Percentiles rank a stretch among this genome's conserved stretches.
These are phyloP conservation scores for Zygosaccharomyces pseudobailii DNA, from an alignment of 1,139 yeast species.

Conservation along the genomic window DNA sequence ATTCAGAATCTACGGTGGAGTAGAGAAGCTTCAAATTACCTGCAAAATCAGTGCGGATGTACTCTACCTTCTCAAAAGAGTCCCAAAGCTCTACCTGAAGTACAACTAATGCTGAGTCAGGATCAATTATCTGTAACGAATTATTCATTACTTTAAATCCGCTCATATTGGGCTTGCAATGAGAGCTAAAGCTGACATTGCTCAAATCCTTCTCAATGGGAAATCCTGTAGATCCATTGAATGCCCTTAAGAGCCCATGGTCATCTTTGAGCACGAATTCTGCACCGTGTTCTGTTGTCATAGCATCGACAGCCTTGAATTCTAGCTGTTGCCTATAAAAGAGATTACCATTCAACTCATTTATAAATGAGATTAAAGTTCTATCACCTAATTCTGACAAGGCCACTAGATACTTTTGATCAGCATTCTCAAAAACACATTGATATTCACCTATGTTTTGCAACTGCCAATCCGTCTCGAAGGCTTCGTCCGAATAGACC, in stretches of 20 bases:
- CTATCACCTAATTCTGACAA: slow-evolving; percentile 21
- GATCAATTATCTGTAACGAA: slow-evolving; percentile 9
- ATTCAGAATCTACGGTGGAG: slow-evolving; percentile 19
- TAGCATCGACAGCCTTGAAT: slow-evolving; percentile 14
- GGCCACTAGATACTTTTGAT: slow-evolving; percentile 16
- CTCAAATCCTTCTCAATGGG: background rate
- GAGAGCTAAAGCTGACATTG: slow-evolving; percentile 6
- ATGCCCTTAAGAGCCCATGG: slow-evolving; percentile 2
- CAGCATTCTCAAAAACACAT: slow-evolving; percentile 18
- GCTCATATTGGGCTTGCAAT: slow-evolving; percentile 13
- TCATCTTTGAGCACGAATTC: slow-evolving; percentile 11
- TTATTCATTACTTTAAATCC: slow-evolving; percentile 5
- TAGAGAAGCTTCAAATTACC: slow-evolving; percentile 13
- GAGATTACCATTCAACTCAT: slow-evolving; percentile 22
- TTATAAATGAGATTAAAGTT: slow-evolving; percentile 24
- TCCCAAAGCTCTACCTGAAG: slow-evolving; percentile 15
- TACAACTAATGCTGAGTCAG: slow-evolving; percentile 10
- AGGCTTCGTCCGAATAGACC: slow-evolving; percentile 35
- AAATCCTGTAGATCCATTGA: slow-evolving; percentile 16
- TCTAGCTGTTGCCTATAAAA: slow-evolving; percentile 21
- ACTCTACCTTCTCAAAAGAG: slow-evolving; percentile 12
- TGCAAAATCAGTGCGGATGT: slow-evolving; percentile 11
- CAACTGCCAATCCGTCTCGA: slow-evolving; percentile 33
- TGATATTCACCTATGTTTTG: slow-evolving; percentile 28
- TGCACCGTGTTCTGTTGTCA: slow-evolving; percentile 10